Percentiles rank a stretch among this genome's conserved stretches.
Conservation (phyloP, 768 basidiomycete species). For the Xanthoconium stramineum region DNA sequence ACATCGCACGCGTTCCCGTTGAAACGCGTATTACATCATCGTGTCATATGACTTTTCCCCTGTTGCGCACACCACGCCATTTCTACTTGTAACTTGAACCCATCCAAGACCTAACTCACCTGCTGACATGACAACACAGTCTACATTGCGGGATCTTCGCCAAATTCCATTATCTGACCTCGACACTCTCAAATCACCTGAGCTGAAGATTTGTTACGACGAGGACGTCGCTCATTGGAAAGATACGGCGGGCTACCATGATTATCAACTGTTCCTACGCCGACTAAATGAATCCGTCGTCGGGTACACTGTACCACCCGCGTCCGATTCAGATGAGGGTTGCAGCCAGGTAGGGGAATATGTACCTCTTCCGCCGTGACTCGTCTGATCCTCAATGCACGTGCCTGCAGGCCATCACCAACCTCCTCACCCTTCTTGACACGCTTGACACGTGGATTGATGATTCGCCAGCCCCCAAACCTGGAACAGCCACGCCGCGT, state of each 20-base stretch:
- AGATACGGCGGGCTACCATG: constrained; percentile 62
- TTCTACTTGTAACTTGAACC: too few species aligned
- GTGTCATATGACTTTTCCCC: constrained; percentile 14
- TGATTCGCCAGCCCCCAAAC: constrained; percentile 69
- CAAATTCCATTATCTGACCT: constrained; percentile 27
- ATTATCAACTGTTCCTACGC: constrained; percentile 72
- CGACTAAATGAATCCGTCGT: constrained; percentile 77
- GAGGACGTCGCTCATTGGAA: constrained; percentile 74
- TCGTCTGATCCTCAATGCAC: neutral
- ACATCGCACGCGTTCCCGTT: neutral
- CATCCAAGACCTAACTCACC: too few species aligned
- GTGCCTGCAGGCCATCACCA: constrained; percentile 42
- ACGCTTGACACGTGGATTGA: constrained; percentile 72
- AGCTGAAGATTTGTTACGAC: constrained; percentile 65
- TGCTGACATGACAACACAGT: constrained; percentile 12
- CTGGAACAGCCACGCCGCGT: constrained; percentile 54
- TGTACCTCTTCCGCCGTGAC: neutral
- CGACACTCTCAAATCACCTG: constrained; percentile 31
- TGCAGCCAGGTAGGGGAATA: constrained; percentile 19
- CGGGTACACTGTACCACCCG: constrained; percentile 52
- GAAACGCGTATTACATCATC: constrained; percentile 27
- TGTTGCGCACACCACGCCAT: neutral
- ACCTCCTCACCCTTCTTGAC: constrained; percentile 56
- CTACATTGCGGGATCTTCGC: constrained; percentile 29
- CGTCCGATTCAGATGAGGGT: neutral